phyloP scores from a whole-genome alignment of 108 stramenopile genomes.

The Mediolabrus comicus region DNA sequence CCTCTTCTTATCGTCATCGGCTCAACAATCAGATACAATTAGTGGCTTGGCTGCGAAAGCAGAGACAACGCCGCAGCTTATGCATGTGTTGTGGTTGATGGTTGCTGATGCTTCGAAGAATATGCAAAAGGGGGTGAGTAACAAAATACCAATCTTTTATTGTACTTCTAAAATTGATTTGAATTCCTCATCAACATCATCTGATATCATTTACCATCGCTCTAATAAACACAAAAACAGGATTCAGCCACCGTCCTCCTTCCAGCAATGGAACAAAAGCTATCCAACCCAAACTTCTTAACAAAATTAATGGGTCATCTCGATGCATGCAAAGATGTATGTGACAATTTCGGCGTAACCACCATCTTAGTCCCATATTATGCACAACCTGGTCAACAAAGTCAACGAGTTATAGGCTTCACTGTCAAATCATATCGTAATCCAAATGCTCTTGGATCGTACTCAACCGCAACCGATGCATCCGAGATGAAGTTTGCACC shows the following conservation, averaged over 20 bases:
- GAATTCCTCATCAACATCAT: not conserved
- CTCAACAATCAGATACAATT: not conserved
- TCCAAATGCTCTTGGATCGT: constrained; percentile 41
- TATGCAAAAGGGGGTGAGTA: constrained; percentile 59
- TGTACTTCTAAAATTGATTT: not conserved
- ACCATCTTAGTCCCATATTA: constrained; percentile 62
- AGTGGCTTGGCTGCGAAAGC: constrained; percentile 24
- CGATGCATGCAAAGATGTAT: constrained; percentile 87
- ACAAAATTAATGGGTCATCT: constrained; percentile 72
- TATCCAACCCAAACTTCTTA: constrained; percentile 51
- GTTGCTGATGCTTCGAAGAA: constrained; percentile 61
- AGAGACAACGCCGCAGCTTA: constrained; percentile 64
- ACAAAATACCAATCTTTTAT: not conserved
- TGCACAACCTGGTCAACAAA: not conserved
- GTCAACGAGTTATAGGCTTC: constrained; percentile 55
- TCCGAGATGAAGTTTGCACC: constrained; percentile 67
- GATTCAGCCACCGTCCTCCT: constrained; percentile 62
- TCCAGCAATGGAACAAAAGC: constrained; percentile 63
- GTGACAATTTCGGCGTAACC: constrained; percentile 76
- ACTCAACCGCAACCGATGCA: constrained; percentile 4
- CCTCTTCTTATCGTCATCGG: not conserved
- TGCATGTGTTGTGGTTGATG: constrained; percentile 66
- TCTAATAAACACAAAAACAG: constrained; percentile 18
- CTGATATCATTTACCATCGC: not conserved
- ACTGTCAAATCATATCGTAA: constrained; percentile 74